Conservation (phyloP, 139 green algal species). For the Gonium pectorale region DNA sequence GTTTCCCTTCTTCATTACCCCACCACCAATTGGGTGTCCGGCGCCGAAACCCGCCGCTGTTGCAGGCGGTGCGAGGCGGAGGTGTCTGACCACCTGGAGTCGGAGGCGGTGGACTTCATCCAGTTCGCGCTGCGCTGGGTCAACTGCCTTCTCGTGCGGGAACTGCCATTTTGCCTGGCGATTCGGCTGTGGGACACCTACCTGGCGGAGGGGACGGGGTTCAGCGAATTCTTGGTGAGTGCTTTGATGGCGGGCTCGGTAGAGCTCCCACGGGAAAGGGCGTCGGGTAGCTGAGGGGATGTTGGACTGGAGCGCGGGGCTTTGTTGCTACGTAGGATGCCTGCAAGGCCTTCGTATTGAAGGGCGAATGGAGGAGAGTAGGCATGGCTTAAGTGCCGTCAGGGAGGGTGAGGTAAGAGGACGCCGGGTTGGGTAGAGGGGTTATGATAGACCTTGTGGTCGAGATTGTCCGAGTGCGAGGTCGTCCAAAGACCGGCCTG, state of each 20-base stretch:
- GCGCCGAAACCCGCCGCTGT: not conserved
- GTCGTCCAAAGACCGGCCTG: no score
- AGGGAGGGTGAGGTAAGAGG: no score
- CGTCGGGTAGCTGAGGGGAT: no score
- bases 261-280: no score
- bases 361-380: not conserved
- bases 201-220: slow-evolving; percentile 79
- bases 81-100: slow-evolving; percentile 79
- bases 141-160: slow-evolving; percentile 95
- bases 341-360: not conserved
- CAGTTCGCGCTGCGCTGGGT: slow-evolving; percentile 99
- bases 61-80: slow-evolving; percentile 62
- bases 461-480: no score
- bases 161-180: slow-evolving; percentile 87
- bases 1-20: not conserved
- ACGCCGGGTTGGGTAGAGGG: no score
- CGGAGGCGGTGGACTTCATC: slow-evolving; percentile 93
- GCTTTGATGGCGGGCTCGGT: no score
- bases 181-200: slow-evolving; percentile 95
- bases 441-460: no score
- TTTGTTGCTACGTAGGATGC: not conserved
- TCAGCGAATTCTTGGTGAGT: slow-evolving; percentile 85
- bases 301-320: no score
- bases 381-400: no score
- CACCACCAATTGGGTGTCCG: not conserved